phyloP scores from a whole-genome alignment of 1,139 yeast species.

The Waltiozyma sp. region DNA sequence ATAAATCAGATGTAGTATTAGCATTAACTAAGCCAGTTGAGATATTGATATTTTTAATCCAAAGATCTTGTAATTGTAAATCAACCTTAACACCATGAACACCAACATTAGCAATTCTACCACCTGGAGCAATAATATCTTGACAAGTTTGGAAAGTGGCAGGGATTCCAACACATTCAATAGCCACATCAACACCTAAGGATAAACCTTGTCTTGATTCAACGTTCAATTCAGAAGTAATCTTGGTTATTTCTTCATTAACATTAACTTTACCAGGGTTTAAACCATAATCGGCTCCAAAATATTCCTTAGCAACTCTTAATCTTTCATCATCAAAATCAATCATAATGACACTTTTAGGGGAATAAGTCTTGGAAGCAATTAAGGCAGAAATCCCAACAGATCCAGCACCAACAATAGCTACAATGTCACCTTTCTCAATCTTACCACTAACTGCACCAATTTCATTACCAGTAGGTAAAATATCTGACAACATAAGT shows the following conservation, averaged over 20 bases:
- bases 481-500: slow-evolving; percentile 32
- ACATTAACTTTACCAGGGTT: slow-evolving; percentile 27
- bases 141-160: slow-evolving; percentile 33
- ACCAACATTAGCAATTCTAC: slow-evolving; percentile 36
- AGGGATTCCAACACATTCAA: slow-evolving; percentile 39
- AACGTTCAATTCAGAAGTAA: slow-evolving; percentile 16
- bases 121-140: slow-evolving; percentile 34
- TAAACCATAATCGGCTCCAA: slow-evolving; percentile 31
- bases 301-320: slow-evolving; percentile 26
- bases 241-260: slow-evolving; percentile 18
- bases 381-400: slow-evolving; percentile 34
- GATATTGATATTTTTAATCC: slow-evolving; percentile 34
- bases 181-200: slow-evolving; percentile 38
- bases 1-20: slow-evolving; percentile 26
- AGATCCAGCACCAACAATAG: slow-evolving; percentile 40
- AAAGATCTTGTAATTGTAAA: slow-evolving; percentile 30
- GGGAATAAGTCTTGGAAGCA: slow-evolving; percentile 26
- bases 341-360: slow-evolving; percentile 28
- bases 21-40: slow-evolving; percentile 36
- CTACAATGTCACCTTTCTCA: slow-evolving; percentile 31
- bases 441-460: slow-evolving; percentile 31
- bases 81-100: slow-evolving; percentile 35
- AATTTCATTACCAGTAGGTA: slow-evolving; percentile 32
- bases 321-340: slow-evolving; percentile 33
- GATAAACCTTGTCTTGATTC: slow-evolving; percentile 15